Evolutionary conservation across 345 rosid species (phyloP).

Genomic region (Populus tremula): DNA sequence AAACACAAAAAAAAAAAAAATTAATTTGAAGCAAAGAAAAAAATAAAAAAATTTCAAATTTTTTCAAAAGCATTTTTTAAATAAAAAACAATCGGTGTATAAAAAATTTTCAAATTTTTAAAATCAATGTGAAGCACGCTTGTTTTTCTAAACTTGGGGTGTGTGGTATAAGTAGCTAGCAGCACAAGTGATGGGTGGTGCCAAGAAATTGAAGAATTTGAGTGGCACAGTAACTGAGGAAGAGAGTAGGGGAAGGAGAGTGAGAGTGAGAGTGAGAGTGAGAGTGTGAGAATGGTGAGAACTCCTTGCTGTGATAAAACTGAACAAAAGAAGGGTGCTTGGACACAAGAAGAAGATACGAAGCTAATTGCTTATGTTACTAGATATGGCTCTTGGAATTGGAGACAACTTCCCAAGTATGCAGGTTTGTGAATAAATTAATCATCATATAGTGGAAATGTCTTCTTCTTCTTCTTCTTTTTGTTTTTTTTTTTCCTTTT

Average conservation of each 20-base stretch:
- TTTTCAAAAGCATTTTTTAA: no score
- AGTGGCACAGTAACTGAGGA: no score
- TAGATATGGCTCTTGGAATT: constrained; percentile 55
- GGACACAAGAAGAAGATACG: constrained; percentile 62
- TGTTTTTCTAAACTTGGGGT: neutral
- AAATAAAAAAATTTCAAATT: no score
- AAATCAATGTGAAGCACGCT: constrained; percentile 24
- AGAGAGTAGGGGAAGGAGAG: neutral
- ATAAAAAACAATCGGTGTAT: no score
- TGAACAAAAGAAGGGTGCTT: constrained; percentile 53
- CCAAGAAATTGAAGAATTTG: neutral
- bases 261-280: neutral
- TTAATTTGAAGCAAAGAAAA: no score
- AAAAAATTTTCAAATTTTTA: no score
- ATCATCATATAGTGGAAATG: no score
- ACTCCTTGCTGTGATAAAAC: constrained; percentile 43
- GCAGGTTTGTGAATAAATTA: constrained; percentile 39
- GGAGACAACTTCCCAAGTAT: constrained; percentile 59
- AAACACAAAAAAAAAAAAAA: no score
- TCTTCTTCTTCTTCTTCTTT: neutral
- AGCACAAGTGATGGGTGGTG: neutral
- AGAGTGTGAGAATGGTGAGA: constrained; percentile 40
- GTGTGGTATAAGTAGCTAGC: constrained; percentile 16
- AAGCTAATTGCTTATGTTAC: constrained; percentile 48
- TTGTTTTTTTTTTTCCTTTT: neutral